Conservation (phyloP, 1,284 basidiomycete species). For the Malassezia slooffiae region DNA sequence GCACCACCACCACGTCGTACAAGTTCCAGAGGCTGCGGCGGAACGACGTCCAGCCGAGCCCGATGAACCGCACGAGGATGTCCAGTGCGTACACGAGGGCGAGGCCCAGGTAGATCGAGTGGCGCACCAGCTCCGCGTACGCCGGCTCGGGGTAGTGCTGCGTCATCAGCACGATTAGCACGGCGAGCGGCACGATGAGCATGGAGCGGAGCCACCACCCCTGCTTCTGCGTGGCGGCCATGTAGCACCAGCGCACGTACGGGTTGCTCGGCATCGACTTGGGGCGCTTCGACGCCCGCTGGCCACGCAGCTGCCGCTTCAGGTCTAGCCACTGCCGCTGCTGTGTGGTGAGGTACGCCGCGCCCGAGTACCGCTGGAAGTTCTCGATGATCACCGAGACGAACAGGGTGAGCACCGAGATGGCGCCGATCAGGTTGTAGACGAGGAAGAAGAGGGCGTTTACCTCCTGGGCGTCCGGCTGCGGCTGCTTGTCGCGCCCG, state of each 20-base stretch:
- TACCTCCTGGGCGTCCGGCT: conserved; percentile 35
- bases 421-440: conserved; percentile 82
- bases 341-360: conserved; percentile 62
- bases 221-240: conserved; percentile 77
- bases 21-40: conserved; percentile 71
- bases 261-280: conserved; percentile 53
- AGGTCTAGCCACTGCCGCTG: conserved; percentile 93
- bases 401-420: conserved; percentile 56
- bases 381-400: conserved; percentile 83
- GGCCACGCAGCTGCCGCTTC: conserved; percentile 73
- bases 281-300: conserved; percentile 73
- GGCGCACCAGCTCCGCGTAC: conserved; percentile 58
- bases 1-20: conserved; percentile 74
- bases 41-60: conserved; percentile 75
- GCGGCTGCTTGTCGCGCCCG: conserved; percentile 49
- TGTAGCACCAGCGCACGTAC: conserved; percentile 77
- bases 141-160: conserved; percentile 60
- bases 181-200: conserved; percentile 71
- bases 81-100: conserved; percentile 69
- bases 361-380: conserved; percentile 69
- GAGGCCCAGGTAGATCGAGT: conserved; percentile 65
- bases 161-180: conserved; percentile 76
- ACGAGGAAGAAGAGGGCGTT: conserved; percentile 83
- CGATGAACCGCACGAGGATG: conserved; percentile 64
- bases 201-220: conserved; percentile 84